These are phyloP conservation scores for Mycena polygramma DNA, from an alignment of 768 basidiomycete genomes.

Conservation along the genomic window DNA sequence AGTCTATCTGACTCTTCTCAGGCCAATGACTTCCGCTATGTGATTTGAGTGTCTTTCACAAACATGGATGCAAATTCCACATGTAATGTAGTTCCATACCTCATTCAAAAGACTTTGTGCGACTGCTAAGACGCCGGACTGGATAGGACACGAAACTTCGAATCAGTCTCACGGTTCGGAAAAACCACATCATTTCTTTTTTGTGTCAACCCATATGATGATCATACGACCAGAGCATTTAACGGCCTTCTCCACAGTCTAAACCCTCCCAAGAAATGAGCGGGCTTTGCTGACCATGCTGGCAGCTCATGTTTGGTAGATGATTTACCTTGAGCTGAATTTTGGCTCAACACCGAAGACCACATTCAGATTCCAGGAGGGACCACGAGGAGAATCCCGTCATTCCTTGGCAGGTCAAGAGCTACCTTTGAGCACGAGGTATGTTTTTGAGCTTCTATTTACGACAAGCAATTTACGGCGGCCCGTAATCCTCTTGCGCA, in stretches of 20 bases:
- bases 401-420: neutral
- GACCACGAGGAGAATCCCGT: no score
- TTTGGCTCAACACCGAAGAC: no score
- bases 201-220: neutral
- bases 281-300: no score
- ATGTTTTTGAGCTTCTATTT: conserved; percentile 2
- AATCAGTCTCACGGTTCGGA: conserved; percentile 48
- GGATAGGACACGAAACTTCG: no score
- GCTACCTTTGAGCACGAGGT: conserved; percentile 4
- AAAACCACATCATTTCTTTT: neutral
- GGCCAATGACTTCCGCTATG: conserved; percentile 75
- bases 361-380: no score
- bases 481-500: neutral
- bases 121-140: no score
- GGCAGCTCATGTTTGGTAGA: no score
- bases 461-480: conserved; percentile 9
- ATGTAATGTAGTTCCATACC: no score
- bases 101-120: no score
- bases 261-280: neutral
- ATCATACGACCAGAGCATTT: neutral
- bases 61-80: no score
- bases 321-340: no score
- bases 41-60: conserved; percentile 37
- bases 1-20: conserved; percentile 39
- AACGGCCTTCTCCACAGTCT: neutral